Evolutionary conservation across 176 grass and related monocot genomes (phyloP), one percentile per base, ranked within the genome.

Genomic region (Carex pumila): DNA sequence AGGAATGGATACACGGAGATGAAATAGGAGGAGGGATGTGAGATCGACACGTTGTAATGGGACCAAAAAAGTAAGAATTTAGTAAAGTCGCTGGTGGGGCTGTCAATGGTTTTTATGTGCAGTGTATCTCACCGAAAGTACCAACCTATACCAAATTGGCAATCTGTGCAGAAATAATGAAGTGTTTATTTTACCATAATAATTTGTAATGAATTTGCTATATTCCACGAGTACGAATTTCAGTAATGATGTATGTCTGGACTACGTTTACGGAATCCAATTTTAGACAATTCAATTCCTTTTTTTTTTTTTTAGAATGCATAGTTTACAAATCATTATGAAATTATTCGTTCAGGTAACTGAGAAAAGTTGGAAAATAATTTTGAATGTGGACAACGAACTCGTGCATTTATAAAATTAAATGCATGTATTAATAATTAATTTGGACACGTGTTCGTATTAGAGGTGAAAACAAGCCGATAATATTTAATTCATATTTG

Each of bases 121-220:
- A 21, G 78, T 61, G 55, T 80, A 80, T 80, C 78, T 15, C 78
- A 80, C 78, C 78, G 78, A 80, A 80, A 80, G 78, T 61, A 80
- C 58, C 15, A 43, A 37, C 30, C 58, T 31, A 53, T 79, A 58
- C 75, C 54, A 71, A 71, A 47, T 71, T 71, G 39, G 68, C 18
- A 71, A 25, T 25, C 60, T 62, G 7, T 62, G 19, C 19, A 62
- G 5, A 62, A 62, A 62, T 62, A 25, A 62, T 18, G 18, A 60
- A 60, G 5, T 19, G 17, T 60, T 60, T 60, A n/a, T 19, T 60
- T 60, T 57, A 60, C 57, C 9, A 25, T 7, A 62, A 62, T 22
- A 62, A 25, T 62, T 11, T 62, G 18, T 22, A 10, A 1, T 19
- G 21, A 25, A 8, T 22, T 22, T 61, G 59, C 6, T 22, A 1